phyloP scores from a whole-genome alignment of 1,284 basidiomycete genomes.

The Serendipita sp. region DNA sequence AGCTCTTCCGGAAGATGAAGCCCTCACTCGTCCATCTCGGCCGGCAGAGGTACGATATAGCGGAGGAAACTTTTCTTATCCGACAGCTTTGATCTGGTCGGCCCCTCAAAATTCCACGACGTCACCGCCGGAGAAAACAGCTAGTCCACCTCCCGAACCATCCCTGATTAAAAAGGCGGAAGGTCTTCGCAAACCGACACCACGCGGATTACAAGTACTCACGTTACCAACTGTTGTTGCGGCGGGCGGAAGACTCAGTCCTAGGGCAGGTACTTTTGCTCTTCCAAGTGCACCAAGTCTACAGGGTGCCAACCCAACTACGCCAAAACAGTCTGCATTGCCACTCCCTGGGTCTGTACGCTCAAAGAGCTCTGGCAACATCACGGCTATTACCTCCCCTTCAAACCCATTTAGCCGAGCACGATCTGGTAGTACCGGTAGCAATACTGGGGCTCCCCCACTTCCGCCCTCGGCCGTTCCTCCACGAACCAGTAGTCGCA shows the following conservation, averaged over 20 bases:
- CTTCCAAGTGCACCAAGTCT: constrained; percentile 5
- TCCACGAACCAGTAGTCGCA: background rate
- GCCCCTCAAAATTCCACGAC: background rate
- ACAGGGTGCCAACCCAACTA: background rate
- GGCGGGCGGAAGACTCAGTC: background rate
- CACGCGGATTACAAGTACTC: background rate
- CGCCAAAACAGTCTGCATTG: background rate
- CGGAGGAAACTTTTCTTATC: constrained; percentile 3
- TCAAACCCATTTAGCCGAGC: background rate
- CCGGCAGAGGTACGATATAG: constrained; percentile 1
- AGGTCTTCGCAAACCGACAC: background rate
- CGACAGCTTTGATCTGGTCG: background rate
- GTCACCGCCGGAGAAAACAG: background rate
- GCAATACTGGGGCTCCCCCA: background rate
- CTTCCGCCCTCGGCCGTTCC: background rate
- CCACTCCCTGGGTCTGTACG: background rate
- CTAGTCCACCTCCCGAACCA: background rate
- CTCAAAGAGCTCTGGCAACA: background rate
- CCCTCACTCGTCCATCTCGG: background rate
- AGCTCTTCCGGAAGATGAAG: background rate
- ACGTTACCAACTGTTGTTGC: background rate
- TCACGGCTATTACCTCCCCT: background rate
- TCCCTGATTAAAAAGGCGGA: background rate
- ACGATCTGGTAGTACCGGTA: background rate
- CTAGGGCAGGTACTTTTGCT: background rate